phyloP scores from a whole-genome alignment of 2,329 filamentous ascomycete species.

The Hymenoscyphus fructigenus region DNA sequence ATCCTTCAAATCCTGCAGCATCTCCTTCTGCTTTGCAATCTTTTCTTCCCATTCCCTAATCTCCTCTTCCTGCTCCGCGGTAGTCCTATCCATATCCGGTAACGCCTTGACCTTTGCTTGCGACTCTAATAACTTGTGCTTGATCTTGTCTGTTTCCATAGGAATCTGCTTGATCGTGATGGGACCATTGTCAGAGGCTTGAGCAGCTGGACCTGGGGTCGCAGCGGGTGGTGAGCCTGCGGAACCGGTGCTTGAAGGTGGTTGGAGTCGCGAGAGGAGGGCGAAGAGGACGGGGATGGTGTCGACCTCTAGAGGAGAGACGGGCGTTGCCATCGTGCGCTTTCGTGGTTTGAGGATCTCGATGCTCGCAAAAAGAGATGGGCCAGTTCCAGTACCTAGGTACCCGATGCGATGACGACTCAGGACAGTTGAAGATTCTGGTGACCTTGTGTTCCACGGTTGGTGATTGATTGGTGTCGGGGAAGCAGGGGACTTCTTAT shows the following conservation, averaged over 20 bases:
- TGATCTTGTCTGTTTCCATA: conserved; percentile 73
- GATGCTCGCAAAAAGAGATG: not conserved
- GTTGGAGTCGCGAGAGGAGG: conserved; percentile 72
- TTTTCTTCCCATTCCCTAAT: conserved; percentile 64
- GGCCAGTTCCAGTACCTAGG: not conserved
- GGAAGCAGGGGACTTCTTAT: conserved; percentile 2
- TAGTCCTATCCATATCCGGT: conserved; percentile 66
- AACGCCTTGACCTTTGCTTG: conserved; percentile 62
- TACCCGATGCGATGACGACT: not conserved
- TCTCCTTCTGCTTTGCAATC: conserved; percentile 60
- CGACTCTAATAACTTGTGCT: conserved; percentile 80
- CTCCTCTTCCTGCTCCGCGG: conserved; percentile 70
- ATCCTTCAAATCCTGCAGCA: conserved; percentile 55
- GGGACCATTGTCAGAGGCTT: conserved; percentile 30
- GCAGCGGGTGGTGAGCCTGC: conserved; percentile 34
- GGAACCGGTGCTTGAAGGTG: conserved; percentile 37
- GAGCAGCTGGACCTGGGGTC: conserved; percentile 37
- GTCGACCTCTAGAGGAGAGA: conserved; percentile 59
- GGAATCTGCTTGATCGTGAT: conserved; percentile 68
- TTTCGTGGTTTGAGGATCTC: not conserved
- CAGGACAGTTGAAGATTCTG: not conserved
- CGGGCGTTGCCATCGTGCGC: conserved; percentile 27
- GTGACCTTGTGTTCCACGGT: not conserved
- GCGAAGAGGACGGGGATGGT: conserved; percentile 78
- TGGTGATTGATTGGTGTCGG: conserved; percentile 8